Evolutionary conservation across 2,329 filamentous ascomycete species (phyloP).

Genomic region (Fusarium sp.): DNA sequence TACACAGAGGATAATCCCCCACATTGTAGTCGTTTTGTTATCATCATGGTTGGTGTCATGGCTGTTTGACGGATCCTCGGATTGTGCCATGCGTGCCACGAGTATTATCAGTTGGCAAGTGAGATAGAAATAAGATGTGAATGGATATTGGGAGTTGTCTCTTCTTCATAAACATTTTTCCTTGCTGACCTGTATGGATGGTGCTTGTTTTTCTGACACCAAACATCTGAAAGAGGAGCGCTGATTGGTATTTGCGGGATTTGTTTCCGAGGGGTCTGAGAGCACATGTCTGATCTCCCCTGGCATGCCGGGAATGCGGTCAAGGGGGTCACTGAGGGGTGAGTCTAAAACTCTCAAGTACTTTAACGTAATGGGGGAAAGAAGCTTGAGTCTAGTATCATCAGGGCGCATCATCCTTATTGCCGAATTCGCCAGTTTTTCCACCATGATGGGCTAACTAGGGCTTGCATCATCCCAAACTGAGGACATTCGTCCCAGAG

Average conservation of each 20-base stretch:
- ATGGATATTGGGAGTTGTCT: no score
- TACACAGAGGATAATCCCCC: background rate
- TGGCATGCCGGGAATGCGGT: background rate
- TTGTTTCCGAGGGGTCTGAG: background rate
- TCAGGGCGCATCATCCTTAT: no score
- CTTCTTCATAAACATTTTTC: background rate
- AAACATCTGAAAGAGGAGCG: background rate
- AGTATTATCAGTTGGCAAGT: rapidly evolving
- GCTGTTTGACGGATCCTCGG: background rate
- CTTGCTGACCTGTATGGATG: background rate
- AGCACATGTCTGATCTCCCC: background rate
- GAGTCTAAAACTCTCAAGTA: background rate
- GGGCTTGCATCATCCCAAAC: background rate
- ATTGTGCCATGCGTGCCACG: background rate
- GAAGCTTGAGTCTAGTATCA: background rate
- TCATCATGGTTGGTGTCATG: background rate
- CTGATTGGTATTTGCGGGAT: background rate
- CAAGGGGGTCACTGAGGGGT: background rate
- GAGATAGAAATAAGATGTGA: background rate
- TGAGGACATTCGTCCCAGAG: background rate
- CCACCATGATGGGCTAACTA: no score
- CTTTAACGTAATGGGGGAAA: background rate
- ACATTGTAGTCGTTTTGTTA: background rate
- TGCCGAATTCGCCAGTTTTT: background rate
- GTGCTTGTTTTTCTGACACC: background rate